Base-by-base conservation (phyloP, 805 yeast species). In the Candida fluviatilis region DNA sequence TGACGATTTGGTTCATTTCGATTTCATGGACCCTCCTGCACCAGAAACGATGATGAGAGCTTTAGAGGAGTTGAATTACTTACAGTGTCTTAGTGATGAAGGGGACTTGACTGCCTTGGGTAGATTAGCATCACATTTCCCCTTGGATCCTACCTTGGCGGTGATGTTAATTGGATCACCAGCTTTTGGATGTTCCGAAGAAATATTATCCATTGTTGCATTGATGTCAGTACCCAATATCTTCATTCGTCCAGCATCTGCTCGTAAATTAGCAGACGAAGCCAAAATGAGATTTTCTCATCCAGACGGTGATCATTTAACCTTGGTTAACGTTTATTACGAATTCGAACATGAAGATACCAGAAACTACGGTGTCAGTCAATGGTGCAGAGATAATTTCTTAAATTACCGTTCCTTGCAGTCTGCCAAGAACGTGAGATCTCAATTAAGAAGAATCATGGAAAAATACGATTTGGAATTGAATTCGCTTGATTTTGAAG, bases 31-130 rank as follows among this genome's bases (percentile, higher is more conserved):
- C 57, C 98, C 99, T 5, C 99, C 99, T 11, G 98, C 98, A 2
- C 99, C 99, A 7, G 99, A 91, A 63, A 93, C 99, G 5, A 93
- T 91, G 99, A 93, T 93, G 99, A 76, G 99, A 59, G 98, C 98
- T 0, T 69, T 91, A 46, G 99, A 91, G 62, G 99, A 91, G 61
- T 73, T 91, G 54, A 90, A 93, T 57, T 93, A 88, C 57, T 69
- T 91, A 45, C 82, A 84, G 16, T 93, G 97, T 66, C 73, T 91
- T 37, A 86, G 87, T 49, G 96, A 93, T 58, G 91, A 88, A 34
- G 99, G 98, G 43, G 82, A 84, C 38, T 66, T 91, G 49, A 93
- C 98, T 0, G 76, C 93, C 1, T 68, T 91, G 45, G 99, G 99
- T 42, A 75, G 96, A 51, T 60, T 83, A 53, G 95, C 96, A 1